Evolutionary conservation across 2,329 filamentous ascomycete species (phyloP).

Genomic region (Aureobasidium sp.): DNA sequence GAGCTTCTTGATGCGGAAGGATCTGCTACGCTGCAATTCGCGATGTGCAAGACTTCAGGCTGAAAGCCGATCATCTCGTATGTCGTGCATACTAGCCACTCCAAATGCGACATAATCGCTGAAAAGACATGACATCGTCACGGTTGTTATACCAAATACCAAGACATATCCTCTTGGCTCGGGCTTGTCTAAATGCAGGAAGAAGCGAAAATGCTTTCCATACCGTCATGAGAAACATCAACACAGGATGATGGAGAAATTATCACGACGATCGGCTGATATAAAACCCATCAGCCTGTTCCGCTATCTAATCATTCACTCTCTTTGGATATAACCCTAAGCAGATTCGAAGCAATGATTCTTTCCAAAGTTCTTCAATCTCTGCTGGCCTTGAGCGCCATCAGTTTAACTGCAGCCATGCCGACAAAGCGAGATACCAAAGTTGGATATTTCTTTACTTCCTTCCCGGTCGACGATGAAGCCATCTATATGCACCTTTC

Average conservation of each 20-base stretch:
- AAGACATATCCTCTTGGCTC: background rate
- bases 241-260: background rate
- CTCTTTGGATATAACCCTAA: background rate
- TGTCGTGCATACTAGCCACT: conserved; percentile 4
- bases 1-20: background rate
- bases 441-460: background rate
- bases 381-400: background rate
- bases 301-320: background rate
- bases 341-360: background rate
- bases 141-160: background rate
- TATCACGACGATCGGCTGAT: background rate
- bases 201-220: background rate
- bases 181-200: background rate
- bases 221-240: background rate
- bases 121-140: background rate
- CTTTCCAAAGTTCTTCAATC: background rate
- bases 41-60: background rate
- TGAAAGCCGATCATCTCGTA: conserved; percentile 5
- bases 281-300: conserved; percentile 7
- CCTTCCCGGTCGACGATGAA: background rate
- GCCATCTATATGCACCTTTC: background rate
- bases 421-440: conserved; percentile 1
- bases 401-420: background rate
- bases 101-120: background rate
- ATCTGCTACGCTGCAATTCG: background rate